These are phyloP conservation scores for Solanum virginianum DNA, from an alignment of 257 asterid species.

Conservation along the genomic window DNA sequence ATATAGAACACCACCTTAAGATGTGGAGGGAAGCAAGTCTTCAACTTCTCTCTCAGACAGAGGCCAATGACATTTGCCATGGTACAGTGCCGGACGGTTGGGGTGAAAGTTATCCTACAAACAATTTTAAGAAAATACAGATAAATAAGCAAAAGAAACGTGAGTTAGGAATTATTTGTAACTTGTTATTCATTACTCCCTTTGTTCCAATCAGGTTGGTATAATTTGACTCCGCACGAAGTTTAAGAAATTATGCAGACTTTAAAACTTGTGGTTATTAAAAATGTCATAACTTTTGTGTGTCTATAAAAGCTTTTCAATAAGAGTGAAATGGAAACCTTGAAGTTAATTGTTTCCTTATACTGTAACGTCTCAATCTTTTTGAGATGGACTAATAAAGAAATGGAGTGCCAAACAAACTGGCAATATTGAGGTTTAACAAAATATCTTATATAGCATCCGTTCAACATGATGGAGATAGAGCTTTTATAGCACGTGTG, in stretches of 20 bases:
- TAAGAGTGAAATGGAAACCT: too few species aligned
- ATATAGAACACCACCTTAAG: constrained; percentile 44
- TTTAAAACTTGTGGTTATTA: neutral
- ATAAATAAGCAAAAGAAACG: neutral
- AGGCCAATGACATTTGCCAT: constrained; percentile 88
- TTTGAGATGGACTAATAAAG: neutral
- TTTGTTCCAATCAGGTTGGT: neutral
- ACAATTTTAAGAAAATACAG: neutral
- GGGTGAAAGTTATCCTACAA: constrained; percentile 80
- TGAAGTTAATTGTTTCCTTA: neutral
- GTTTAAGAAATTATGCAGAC: neutral
- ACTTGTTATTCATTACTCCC: neutral
- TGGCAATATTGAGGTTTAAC: neutral
- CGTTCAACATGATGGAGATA: neutral
- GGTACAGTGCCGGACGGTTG: constrained; percentile 94
- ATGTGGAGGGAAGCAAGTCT: constrained; percentile 68
- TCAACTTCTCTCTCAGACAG: constrained; percentile 75
- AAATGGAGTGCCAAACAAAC: neutral
- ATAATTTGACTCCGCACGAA: neutral
- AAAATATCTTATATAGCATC: neutral
- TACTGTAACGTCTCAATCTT: neutral
- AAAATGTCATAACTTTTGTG: neutral
- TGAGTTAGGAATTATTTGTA: neutral
- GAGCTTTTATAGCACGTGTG: neutral
- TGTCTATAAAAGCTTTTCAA: neutral